These are phyloP conservation scores for Rhipidocladum racemiflorum DNA, from an alignment of 176 grass and related monocot genomes.

Conservation along the genomic window DNA sequence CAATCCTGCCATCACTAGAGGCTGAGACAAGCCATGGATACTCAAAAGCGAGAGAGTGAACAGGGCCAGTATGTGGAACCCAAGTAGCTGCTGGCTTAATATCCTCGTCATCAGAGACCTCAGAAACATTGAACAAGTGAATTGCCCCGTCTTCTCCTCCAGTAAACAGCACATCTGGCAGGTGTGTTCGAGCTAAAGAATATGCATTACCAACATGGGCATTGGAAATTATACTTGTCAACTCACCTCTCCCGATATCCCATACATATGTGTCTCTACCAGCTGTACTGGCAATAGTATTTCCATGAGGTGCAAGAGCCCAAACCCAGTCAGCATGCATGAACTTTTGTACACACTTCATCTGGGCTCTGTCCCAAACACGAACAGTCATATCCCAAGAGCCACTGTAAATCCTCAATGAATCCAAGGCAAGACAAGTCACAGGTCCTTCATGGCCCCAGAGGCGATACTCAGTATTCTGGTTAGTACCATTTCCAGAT, in stretches of 20 bases:
- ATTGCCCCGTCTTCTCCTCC: slow-evolving; percentile 87
- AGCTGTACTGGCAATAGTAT: slow-evolving; percentile 72
- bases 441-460: slow-evolving; percentile 96
- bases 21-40: slow-evolving; percentile 91
- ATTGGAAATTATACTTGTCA: slow-evolving; percentile 55
- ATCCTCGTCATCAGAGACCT: slow-evolving; percentile 44
- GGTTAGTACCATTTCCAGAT: slow-evolving; percentile 32
- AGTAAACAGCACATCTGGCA: slow-evolving; percentile 68
- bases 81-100: slow-evolving; percentile 74
- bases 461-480: slow-evolving; percentile 60
- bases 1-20: slow-evolving; percentile 78
- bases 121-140: slow-evolving; percentile 52
- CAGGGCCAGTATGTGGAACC: slow-evolving; percentile 71
- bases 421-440: slow-evolving; percentile 83
- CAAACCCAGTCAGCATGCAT: slow-evolving; percentile 89
- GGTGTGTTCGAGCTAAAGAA: slow-evolving; percentile 65
- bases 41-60: slow-evolving; percentile 89
- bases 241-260: slow-evolving; percentile 53
- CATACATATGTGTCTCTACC: slow-evolving; percentile 82
- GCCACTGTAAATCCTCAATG: slow-evolving; percentile 76
- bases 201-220: slow-evolving; percentile 68
- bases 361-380: slow-evolving; percentile 70
- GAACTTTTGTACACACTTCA: slow-evolving; percentile 80
- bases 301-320: slow-evolving; percentile 60
- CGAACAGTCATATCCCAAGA: slow-evolving; percentile 95